These are phyloP conservation scores for Tilletia walkeri DNA, from an alignment of 1,284 basidiomycete species.

Conservation along the genomic window DNA sequence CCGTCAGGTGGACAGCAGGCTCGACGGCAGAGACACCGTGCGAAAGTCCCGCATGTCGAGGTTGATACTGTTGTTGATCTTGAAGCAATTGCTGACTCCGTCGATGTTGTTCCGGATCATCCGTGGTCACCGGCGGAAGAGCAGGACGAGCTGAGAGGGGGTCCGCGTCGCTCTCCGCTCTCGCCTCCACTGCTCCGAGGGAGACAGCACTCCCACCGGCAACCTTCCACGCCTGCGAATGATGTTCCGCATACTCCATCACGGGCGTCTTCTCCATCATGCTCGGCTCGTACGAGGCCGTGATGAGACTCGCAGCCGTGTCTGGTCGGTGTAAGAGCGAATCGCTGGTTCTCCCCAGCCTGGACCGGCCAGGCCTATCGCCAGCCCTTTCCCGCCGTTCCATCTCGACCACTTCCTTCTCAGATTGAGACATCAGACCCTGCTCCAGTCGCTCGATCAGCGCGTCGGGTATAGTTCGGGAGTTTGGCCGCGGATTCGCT, in stretches of 20 bases:
- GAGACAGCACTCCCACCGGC: too few species aligned
- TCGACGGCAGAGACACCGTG: too few species aligned
- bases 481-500: neutral
- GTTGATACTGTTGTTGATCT: too few species aligned
- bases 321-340: neutral
- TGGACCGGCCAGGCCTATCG: neutral
- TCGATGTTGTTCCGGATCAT: too few species aligned
- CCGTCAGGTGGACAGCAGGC: neutral
- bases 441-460: neutral
- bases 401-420: neutral
- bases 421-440: neutral
- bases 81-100: too few species aligned
- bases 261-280: slow-evolving; percentile 6
- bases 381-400: neutral
- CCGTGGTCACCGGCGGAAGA: too few species aligned
- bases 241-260: neutral
- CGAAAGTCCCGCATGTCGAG: too few species aligned
- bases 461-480: neutral
- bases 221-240: too few species aligned
- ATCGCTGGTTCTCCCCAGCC: neutral
- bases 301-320: neutral
- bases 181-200: too few species aligned
- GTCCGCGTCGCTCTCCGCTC: too few species aligned
- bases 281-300: slow-evolving; percentile 2
- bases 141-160: too few species aligned